Base-by-base conservation (phyloP, 345 rosid species). In the Pistacia integerrima region DNA sequence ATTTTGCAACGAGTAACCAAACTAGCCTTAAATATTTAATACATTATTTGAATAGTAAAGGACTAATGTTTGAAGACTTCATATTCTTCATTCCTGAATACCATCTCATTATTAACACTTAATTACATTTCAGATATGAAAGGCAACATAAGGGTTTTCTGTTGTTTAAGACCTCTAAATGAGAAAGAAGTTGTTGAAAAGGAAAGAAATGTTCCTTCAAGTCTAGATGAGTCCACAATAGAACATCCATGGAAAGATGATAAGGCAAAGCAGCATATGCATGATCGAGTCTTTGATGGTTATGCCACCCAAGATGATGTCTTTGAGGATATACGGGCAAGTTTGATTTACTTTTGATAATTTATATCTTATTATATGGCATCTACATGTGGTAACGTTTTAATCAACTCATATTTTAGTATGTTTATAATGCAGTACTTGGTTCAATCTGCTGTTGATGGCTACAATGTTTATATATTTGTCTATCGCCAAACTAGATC, bases 401-500 rank as follows among this genome's bases (percentile, higher is more conserved):
- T 41, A 58, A 51, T 64, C 14, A 30, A 63, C 58, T 35, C 13
- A 41, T 67, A 3, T 36, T 35, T 20, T 62, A 73, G 33, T 73
- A 30, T 33, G 12, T 69, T 78, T 69, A 33, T 4, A 71, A 30
- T 66, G 78, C 85, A 95, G 99, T 92, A 92, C 82, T 83, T 95
- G 84, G 97, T 95, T 66, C 99, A 96, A 74, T 93, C 99, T 51
- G 97, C 98, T 69, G 88, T 93, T 10, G 99, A 96, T 86, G 99
- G 99, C 12, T 96, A 90, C 74, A 96, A 96, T n/a, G 97, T 96
- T 4, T 96, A 97, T 83, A 92, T 96, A 77, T 96, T 96, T 84
- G 99, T 97, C 52, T 93, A 96, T 80, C 98, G 99, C 61, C 99
- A 96, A 90, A 96, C 98, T 73, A 97, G 98, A 62, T 96, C 99